Evolutionary conservation across 2,329 filamentous ascomycete species (phyloP).

Genomic region (Fusarium pseudoanthophilum): DNA sequence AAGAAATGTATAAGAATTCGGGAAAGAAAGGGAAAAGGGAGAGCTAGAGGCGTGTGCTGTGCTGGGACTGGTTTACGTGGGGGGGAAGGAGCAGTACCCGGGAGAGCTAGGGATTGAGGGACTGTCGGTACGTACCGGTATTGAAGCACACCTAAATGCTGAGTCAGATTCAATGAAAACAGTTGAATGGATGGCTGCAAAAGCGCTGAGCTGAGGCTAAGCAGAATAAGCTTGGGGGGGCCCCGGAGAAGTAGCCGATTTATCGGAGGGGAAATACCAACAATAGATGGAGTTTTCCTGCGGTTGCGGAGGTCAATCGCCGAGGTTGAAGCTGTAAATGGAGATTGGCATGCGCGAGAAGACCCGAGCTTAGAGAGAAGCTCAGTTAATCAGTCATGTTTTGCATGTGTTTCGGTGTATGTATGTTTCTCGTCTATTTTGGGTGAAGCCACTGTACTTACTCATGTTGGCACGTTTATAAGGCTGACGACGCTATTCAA

Average conservation of each 20-base stretch:
- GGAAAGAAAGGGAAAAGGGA: conserved; percentile 19
- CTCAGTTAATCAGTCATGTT: conserved; percentile 7
- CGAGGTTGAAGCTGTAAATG: conserved; percentile 25
- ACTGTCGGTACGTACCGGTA: conserved; percentile 17
- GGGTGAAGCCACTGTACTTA: not conserved
- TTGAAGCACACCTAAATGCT: conserved; percentile 12
- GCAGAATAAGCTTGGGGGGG: conserved; percentile 23
- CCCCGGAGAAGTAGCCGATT: conserved; percentile 25
- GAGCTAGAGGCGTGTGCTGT: conserved; percentile 41
- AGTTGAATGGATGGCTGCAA: conserved; percentile 24
- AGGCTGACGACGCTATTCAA: conserved; percentile 22
- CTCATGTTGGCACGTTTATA: conserved; percentile 14
- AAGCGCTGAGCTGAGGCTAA: conserved; percentile 27
- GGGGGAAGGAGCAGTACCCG: conserved; percentile 16
- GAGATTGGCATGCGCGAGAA: conserved; percentile 29
- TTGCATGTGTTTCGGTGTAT: conserved; percentile 33
- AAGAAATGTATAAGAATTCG: conserved; percentile 9
- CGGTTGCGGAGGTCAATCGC: conserved; percentile 30
- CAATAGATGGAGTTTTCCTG: conserved; percentile 1
- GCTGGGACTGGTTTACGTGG: conserved; percentile 27
- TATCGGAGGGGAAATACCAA: conserved; percentile 28
- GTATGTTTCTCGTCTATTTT: conserved; percentile 2
- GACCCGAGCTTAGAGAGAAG: conserved; percentile 16
- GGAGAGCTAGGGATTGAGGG: conserved; percentile 15
- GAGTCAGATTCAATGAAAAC: conserved; percentile 33